phyloP scores from a whole-genome alignment of 768 basidiomycete genomes.

The Terana coerulea region DNA sequence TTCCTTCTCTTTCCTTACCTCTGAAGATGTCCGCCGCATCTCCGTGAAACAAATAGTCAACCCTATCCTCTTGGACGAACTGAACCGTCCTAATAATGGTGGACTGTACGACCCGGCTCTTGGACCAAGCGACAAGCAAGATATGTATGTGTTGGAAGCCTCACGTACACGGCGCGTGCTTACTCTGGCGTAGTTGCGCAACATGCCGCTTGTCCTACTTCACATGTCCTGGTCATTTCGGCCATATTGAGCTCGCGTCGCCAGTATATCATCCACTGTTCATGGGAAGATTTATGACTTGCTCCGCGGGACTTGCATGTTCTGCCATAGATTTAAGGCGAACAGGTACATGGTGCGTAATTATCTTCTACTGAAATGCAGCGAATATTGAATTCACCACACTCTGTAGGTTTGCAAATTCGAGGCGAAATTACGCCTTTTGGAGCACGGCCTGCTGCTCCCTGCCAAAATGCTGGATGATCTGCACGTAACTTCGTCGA shows the following conservation, averaged over 20 bases:
- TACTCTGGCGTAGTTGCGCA: slow-evolving; percentile 59
- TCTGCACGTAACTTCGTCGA: slow-evolving; percentile 42
- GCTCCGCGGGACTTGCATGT: slow-evolving; percentile 84
- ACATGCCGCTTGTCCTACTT: slow-evolving; percentile 93
- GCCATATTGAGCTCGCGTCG: slow-evolving; percentile 93
- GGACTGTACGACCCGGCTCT: slow-evolving; percentile 95
- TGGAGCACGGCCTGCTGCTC: slow-evolving; percentile 86
- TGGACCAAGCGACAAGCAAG: slow-evolving; percentile 83
- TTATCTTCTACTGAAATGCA: slow-evolving; percentile 7
- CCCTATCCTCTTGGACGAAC: slow-evolving; percentile 87
- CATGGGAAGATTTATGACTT: slow-evolving; percentile 87
- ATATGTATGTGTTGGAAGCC: slow-evolving; percentile 64
- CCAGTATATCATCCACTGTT: slow-evolving; percentile 97
- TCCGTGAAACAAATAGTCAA: slow-evolving; percentile 98
- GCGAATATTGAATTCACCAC: neutral
- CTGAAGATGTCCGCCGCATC: slow-evolving; percentile 85
- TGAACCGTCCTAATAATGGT: slow-evolving; percentile 87
- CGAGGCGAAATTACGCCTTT: slow-evolving; percentile 77
- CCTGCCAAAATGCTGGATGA: slow-evolving; percentile 77
- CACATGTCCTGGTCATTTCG: slow-evolving; percentile 96
- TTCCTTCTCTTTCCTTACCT: slow-evolving; percentile 89
- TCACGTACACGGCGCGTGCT: slow-evolving; percentile 6
- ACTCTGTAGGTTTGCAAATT: slow-evolving; percentile 69
- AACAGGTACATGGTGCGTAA: slow-evolving; percentile 61
- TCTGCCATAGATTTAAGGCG: slow-evolving; percentile 90